Conservation (phyloP, 2,329 filamentous ascomycete species). For the Colletotrichum graminicola region DNA sequence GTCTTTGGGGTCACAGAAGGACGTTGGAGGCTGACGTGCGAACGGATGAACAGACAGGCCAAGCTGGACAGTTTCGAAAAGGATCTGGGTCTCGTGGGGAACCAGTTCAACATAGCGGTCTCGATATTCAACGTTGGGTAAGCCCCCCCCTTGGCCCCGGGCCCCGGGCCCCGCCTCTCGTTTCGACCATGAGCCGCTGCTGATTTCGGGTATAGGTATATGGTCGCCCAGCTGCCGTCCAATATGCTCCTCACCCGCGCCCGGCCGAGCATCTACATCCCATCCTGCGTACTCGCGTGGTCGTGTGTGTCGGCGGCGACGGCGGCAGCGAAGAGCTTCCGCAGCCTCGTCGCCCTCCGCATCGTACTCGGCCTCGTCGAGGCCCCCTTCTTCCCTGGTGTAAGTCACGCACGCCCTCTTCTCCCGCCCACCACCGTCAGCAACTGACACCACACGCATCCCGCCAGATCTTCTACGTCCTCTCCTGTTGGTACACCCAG, state of each 20-base stretch:
- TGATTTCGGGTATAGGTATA: constrained; percentile 36
- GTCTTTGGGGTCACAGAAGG: neutral
- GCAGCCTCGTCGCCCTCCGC: constrained; percentile 29
- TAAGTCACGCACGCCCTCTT: constrained; percentile 17
- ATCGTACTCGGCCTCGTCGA: constrained; percentile 34
- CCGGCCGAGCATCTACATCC: constrained; percentile 44
- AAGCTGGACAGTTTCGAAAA: constrained; percentile 34
- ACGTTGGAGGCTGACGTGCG: neutral
- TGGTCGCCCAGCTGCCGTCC: constrained; percentile 44
- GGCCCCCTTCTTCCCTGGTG: constrained; percentile 41
- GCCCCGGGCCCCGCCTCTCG: neutral
- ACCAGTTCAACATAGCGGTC: constrained; percentile 38
- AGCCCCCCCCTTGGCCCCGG: neutral
- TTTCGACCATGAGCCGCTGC: neutral
- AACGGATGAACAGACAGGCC: constrained; percentile 28
- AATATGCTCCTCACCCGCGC: constrained; percentile 44
- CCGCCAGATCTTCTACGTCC: constrained; percentile 42
- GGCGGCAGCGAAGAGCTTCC: constrained; percentile 34
- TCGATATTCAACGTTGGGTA: constrained; percentile 40
- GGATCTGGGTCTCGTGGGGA: constrained; percentile 35
- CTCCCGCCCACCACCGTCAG: neutral
- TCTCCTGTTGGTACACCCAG: constrained; percentile 40
- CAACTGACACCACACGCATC: neutral
- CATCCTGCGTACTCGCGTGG: constrained; percentile 41
- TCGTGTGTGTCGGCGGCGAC: constrained; percentile 41